A percentile compares a stretch with the other conserved stretches of the same genome.
Conservation (phyloP, 75 land plant genomes). For the Picea glauca region DNA sequence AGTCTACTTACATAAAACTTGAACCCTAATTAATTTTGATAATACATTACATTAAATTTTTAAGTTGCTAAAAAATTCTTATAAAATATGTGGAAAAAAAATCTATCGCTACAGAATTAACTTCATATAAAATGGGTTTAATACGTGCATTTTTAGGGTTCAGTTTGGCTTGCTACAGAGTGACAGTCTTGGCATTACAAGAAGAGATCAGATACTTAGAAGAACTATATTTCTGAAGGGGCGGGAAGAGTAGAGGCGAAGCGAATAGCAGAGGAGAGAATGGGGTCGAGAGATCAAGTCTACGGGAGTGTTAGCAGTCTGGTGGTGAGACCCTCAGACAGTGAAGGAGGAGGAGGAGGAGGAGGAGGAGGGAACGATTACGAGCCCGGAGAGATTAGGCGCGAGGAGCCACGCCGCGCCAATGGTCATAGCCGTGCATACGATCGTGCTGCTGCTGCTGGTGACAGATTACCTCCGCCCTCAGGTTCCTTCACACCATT, state of each 20-base stretch:
- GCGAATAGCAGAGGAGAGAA: neutral
- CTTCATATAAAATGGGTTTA: too few relatives aligned
- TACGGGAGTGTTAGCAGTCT: conserved; percentile 9
- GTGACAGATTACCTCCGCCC: neutral
- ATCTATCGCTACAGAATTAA: too few relatives aligned
- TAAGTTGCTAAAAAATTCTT: too few relatives aligned
- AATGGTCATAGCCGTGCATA: neutral
- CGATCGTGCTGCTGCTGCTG: neutral
- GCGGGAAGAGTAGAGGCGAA: neutral
- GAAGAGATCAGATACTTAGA: neutral
- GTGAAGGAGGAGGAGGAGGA: neutral
- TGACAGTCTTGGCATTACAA: too few relatives aligned
- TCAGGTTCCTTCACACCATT: neutral
- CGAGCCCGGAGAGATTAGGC: conserved; percentile 7
- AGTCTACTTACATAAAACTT: too few relatives aligned
- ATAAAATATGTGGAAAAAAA: too few relatives aligned
- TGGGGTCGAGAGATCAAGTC: conserved; percentile 9
- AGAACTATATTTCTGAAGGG: neutral
- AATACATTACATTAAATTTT: too few relatives aligned
- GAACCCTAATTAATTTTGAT: too few relatives aligned
- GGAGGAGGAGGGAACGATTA: neutral
- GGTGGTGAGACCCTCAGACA: conserved; percentile 6
- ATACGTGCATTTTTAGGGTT: too few relatives aligned
- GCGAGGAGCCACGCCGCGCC: neutral
- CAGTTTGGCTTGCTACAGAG: too few relatives aligned